Evolutionary conservation across 352 stramenopile genomes (phyloP), one percentile per base, ranked within the genome.

Genomic region (Globisporangium nagaii): DNA sequence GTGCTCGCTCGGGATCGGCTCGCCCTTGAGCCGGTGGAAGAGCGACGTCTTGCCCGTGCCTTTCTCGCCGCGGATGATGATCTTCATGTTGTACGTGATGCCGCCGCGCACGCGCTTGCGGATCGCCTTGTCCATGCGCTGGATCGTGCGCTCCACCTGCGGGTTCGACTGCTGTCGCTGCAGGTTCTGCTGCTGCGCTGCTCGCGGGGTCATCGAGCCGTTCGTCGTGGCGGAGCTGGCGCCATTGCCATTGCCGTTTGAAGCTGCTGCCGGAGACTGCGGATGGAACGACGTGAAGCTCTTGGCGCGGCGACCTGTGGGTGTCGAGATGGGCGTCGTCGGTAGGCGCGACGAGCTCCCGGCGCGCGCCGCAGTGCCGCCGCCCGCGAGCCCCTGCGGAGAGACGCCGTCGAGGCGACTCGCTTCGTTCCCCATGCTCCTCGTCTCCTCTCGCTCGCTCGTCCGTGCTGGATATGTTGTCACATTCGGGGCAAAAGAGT

Each of bases 81-180:
- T 71, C 73, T 96, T 96, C 84, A 97, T 95, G 68, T 96, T 96
- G 75, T 96, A 96, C 56, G 75, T 94, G 59, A 91, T 77, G 55
- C 75, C 81, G 25, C 71, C 87, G 24, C 85, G 65, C n/a, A 93
- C 76, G 56, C 83, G 80, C 51, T 74, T 79, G 27, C 85, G 78
- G 56, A 95, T 93, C 17, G 73, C 70, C 49, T 79, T 85, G 59
- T 93, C 79, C 82, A 93, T 93, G 65, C 75, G 75, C 62, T 89
- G 79, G 63, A 90, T 93, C 36, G 70, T 78, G 30, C 70, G 67
- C 30, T 88, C 75, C 24, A 88, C 68, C 17, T 56, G 53, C 32
- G 53, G 49, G 19, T 35, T 50, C 34, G 62, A 42, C 44, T 28
- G 13, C 36, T 46, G 37, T 17, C 25, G 11, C 13, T 58, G 37